Conservation (phyloP, 306 rosid genomes). For the cucumber (Cucumis sativus) region Cucumber_9930_V3 NC_026659.2:27775001-27775500, state of each 20-base stretch:
- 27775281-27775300: conserved; percentile 43
- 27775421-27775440: conserved; percentile 78
- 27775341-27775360: conserved; percentile 46
- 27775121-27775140: neutral
- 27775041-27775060: too few relatives aligned
- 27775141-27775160: conserved; percentile 15
- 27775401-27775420: conserved; percentile 43
- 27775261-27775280: conserved; percentile 18
- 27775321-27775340: conserved; percentile 71
- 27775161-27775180: conserved; percentile 65
- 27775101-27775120: too few relatives aligned
- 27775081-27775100: too few relatives aligned
- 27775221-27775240: conserved; percentile 58
- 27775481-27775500: conserved; percentile 39
- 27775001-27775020: too few relatives aligned
- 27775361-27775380: conserved; percentile 69
- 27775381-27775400: conserved; percentile 37
- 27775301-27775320: conserved; percentile 37
- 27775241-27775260: conserved; percentile 46
- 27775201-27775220: conserved; percentile 60
- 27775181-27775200: conserved; percentile 53
- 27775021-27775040: too few relatives aligned
- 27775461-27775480: conserved; percentile 22
- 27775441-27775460: conserved; percentile 36
- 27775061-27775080: too few relatives aligned